These are phyloP conservation scores for Fusarium proliferatum DNA, from an alignment of 2,329 filamentous ascomycete species.

Conservation along the genomic window DNA sequence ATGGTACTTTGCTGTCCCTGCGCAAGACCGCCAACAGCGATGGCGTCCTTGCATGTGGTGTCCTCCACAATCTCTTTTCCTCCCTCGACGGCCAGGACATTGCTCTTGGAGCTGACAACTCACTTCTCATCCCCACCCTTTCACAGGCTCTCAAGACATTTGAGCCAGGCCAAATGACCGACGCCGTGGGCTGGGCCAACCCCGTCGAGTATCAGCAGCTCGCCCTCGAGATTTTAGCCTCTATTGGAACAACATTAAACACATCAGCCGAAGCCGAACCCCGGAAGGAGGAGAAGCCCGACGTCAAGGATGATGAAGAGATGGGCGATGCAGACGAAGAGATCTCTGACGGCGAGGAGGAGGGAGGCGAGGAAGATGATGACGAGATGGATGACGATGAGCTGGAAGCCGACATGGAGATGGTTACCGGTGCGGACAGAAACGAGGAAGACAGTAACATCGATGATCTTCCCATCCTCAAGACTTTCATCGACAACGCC, in stretches of 20 bases:
- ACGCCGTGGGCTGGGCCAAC: conserved; percentile 54
- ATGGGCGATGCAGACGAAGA: conserved; percentile 54
- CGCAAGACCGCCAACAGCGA: conserved; percentile 60
- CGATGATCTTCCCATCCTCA: conserved; percentile 66
- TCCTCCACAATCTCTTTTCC: conserved; percentile 72
- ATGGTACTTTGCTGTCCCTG: conserved; percentile 61
- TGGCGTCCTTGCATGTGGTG: conserved; percentile 67
- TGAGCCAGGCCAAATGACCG: conserved; percentile 41
- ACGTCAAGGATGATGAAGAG: conserved; percentile 53
- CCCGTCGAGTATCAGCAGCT: conserved; percentile 62
- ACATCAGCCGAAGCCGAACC: conserved; percentile 56
- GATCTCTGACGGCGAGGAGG: conserved; percentile 51
- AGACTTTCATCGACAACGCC: conserved; percentile 52
- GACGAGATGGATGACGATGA: conserved; percentile 68
- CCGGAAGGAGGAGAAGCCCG: conserved; percentile 52
- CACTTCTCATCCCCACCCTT: conserved; percentile 52
- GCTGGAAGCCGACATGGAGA: conserved; percentile 73
- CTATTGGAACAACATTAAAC: conserved; percentile 70
- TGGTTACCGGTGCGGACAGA: conserved; percentile 65
- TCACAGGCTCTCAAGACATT: conserved; percentile 47
- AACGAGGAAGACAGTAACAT: conserved; percentile 54
- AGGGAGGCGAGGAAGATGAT: conserved; percentile 54
- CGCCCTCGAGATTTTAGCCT: conserved; percentile 71
- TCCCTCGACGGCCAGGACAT: conserved; percentile 49
- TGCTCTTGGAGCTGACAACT: conserved; percentile 48